Evolutionary conservation across 2,329 filamentous ascomycete genomes (phyloP).

Genomic region (Talaromyces pinophilus): DNA sequence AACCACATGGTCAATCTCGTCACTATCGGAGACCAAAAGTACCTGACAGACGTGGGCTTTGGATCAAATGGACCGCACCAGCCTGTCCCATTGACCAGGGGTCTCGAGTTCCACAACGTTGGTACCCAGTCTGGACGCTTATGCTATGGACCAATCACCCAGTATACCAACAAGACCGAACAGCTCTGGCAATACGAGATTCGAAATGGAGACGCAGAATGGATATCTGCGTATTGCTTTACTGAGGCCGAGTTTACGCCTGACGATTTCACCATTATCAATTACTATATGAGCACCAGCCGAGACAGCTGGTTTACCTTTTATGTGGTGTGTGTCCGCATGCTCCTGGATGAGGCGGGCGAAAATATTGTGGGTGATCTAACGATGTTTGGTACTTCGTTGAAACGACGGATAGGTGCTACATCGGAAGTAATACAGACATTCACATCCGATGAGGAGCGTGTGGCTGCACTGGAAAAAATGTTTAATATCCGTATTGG

Average conservation of each 20-base stretch:
- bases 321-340: slow-evolving; percentile 24
- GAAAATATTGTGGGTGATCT: slow-evolving; percentile 26
- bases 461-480: slow-evolving; percentile 12
- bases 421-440: slow-evolving; percentile 7
- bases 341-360: slow-evolving; percentile 25
- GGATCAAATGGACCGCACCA: slow-evolving; percentile 32
- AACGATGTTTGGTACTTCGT: slow-evolving; percentile 25
- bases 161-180: slow-evolving; percentile 24
- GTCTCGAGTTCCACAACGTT: slow-evolving; percentile 34
- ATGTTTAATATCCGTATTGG: slow-evolving; percentile 10
- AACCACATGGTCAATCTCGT: slow-evolving; percentile 62
- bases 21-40: slow-evolving; percentile 49
- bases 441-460: slow-evolving; percentile 13
- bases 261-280: slow-evolving; percentile 58
- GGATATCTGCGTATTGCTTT: slow-evolving; percentile 64
- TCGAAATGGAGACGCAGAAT: slow-evolving; percentile 50
- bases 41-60: slow-evolving; percentile 34
- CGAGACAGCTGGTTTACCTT: slow-evolving; percentile 25
- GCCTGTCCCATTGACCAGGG: slow-evolving; percentile 28
- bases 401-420: slow-evolving; percentile 18
- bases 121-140: slow-evolving; percentile 24
- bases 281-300: slow-evolving; percentile 26
- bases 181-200: slow-evolving; percentile 62
- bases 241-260: slow-evolving; percentile 61
- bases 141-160: slow-evolving; percentile 20